A percentile compares a stretch with the other conserved stretches of the same genome.
These are phyloP conservation scores for Globisporangium heterothallicum DNA, from an alignment of 352 stramenopile species.

Conservation along the genomic window DNA sequence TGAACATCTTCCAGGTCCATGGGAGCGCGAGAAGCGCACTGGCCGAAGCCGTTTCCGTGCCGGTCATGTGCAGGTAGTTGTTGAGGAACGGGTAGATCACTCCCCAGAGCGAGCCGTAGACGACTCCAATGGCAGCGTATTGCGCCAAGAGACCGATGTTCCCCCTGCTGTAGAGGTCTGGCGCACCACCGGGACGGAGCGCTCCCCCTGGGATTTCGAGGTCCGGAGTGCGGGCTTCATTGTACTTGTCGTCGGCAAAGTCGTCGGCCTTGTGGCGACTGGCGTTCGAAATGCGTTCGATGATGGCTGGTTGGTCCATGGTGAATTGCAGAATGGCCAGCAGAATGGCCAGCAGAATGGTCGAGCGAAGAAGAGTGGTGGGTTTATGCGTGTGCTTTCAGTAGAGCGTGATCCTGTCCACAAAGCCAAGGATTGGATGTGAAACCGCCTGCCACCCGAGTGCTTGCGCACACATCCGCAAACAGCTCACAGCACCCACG, in stretches of 20 bases:
- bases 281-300: slow-evolving; percentile 18
- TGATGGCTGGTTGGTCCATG: slow-evolving; percentile 15
- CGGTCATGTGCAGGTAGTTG: slow-evolving; percentile 47
- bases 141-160: slow-evolving; percentile 43
- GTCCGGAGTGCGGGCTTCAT: slow-evolving; percentile 19
- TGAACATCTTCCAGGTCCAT: slow-evolving; percentile 81
- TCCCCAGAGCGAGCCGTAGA: slow-evolving; percentile 39
- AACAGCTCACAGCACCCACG: too few relatives aligned
- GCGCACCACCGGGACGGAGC: slow-evolving; percentile 28
- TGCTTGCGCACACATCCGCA: too few relatives aligned
- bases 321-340: slow-evolving; percentile 9
- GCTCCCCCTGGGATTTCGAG: slow-evolving; percentile 31
- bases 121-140: slow-evolving; percentile 39
- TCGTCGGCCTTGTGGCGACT: slow-evolving; percentile 1
- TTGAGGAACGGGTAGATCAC: slow-evolving; percentile 50
- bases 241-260: slow-evolving; percentile 12
- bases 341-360: background rate
- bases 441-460: too few relatives aligned
- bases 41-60: slow-evolving; percentile 31
- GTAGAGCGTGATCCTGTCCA: too few relatives aligned
- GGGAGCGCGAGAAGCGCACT: slow-evolving; percentile 51
- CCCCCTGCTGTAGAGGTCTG: slow-evolving; percentile 26
- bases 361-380: background rate
- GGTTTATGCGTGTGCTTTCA: too few relatives aligned
- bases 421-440: too few relatives aligned